Evolutionary conservation across 352 stramenopile genomes (phyloP).

Genomic region (Globisporangium uncinulatum): DNA sequence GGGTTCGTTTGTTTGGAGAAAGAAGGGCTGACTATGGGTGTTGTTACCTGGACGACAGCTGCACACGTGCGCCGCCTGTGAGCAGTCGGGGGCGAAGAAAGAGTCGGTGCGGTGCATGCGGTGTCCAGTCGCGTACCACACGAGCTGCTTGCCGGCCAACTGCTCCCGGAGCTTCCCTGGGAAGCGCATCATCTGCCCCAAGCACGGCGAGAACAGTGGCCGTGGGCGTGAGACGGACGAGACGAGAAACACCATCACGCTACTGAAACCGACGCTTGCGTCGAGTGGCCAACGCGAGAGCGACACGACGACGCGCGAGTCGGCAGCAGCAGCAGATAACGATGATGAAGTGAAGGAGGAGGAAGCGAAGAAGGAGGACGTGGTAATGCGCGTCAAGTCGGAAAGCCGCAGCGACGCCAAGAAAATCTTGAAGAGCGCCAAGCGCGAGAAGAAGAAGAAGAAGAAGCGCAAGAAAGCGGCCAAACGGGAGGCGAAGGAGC

Average conservation of each 20-base stretch:
- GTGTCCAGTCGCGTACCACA: conserved; percentile 77
- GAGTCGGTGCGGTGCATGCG: conserved; percentile 75
- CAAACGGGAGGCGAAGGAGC: conserved; percentile 18
- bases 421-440: conserved; percentile 27
- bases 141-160: conserved; percentile 58
- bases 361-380: conserved; percentile 21
- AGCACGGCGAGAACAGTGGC: conserved; percentile 24
- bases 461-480: conserved; percentile 56
- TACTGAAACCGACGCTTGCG: not conserved
- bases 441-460: conserved; percentile 41
- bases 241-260: not conserved
- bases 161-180: conserved; percentile 50
- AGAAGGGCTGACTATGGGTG: not conserved
- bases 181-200: conserved; percentile 74
- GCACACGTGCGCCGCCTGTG: conserved; percentile 73
- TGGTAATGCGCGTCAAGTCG: no score
- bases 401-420: conserved; percentile 9
- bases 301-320: not conserved
- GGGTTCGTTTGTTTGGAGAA: not conserved
- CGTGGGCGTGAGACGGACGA: no score
- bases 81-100: conserved; percentile 71
- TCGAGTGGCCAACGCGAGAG: no score
- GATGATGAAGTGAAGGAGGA: not conserved
- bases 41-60: conserved; percentile 19
- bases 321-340: not conserved